These are phyloP conservation scores for Ceratobasidium sp. DNA, from an alignment of 1,284 basidiomycete species.

Conservation along the genomic window DNA sequence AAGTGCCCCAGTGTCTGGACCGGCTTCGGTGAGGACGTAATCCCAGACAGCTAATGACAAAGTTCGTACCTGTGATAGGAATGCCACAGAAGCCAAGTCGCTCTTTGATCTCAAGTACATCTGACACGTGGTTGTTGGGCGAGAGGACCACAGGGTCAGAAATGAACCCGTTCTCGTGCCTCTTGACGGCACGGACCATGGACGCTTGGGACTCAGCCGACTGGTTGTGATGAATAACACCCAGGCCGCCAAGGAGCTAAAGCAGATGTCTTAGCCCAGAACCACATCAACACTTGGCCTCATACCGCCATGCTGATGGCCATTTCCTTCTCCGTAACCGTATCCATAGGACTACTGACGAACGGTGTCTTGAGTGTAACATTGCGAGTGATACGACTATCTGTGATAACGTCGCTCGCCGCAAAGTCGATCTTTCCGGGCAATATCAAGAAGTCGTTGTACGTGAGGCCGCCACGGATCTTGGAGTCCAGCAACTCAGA, in stretches of 20 bases:
- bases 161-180: constrained; percentile 99
- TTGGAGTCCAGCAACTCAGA: constrained; percentile 91
- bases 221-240: constrained; percentile 99
- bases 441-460: constrained; percentile 93
- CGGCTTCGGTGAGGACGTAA: constrained; percentile 23
- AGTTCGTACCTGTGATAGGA: constrained; percentile 92
- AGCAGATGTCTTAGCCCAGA: constrained; percentile 46
- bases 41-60: not conserved
- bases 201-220: constrained; percentile 88
- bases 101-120: constrained; percentile 95
- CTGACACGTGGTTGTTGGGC: constrained; percentile 84
- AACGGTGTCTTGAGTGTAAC: constrained; percentile 96
- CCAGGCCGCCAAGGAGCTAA: constrained; percentile 94
- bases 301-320: constrained; percentile 93
- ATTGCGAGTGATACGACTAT: constrained; percentile 92
- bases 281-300: constrained; percentile 48
- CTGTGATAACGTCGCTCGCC: constrained; percentile 84
- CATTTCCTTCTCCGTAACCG: constrained; percentile 98
- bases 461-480: constrained; percentile 93
- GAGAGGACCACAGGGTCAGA: constrained; percentile 92
- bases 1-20: constrained; percentile 85
- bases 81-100: constrained; percentile 96
- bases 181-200: constrained; percentile 98
- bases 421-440: constrained; percentile 98
- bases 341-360: constrained; percentile 99